These are phyloP conservation scores for Aspergillus fijiensis DNA, from an alignment of 2,329 filamentous ascomycete species.

Conservation along the genomic window DNA sequence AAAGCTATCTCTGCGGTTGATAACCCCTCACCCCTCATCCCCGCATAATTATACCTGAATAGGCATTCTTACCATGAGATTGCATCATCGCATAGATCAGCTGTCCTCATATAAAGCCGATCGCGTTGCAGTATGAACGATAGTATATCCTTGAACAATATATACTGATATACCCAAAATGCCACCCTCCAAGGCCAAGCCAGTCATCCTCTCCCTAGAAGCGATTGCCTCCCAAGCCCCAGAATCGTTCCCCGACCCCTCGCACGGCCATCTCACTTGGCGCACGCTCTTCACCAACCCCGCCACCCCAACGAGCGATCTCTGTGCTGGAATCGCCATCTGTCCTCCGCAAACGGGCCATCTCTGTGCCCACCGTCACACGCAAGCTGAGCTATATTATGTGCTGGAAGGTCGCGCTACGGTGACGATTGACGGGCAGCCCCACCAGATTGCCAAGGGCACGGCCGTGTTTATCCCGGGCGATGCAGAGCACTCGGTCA, in stretches of 20 bases:
- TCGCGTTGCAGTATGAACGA: neutral
- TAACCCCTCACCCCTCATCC: no score
- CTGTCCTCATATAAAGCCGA: neutral
- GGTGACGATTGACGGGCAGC: slow-evolving; percentile 39
- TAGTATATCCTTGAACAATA: no score
- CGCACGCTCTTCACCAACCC: slow-evolving; percentile 42
- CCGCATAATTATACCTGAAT: no score
- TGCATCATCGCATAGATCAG: no score
- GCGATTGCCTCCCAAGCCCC: neutral
- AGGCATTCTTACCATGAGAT: no score
- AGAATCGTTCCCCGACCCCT: slow-evolving; percentile 19
- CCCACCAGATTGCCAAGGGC: slow-evolving; percentile 34
- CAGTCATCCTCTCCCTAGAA: neutral
- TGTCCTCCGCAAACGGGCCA: slow-evolving; percentile 35
- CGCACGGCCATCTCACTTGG: slow-evolving; percentile 33
- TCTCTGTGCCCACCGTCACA: slow-evolving; percentile 41
- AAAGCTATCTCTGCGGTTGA: no score
- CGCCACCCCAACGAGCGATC: slow-evolving; percentile 33
- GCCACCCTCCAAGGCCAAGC: neutral
- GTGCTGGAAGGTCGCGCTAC: slow-evolving; percentile 39
- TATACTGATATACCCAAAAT: neutral
- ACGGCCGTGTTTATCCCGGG: slow-evolving; percentile 45
- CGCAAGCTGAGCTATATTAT: slow-evolving; percentile 47
- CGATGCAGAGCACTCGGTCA: slow-evolving; percentile 45
- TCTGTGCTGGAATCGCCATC: slow-evolving; percentile 41